Evolutionary conservation across 2,329 filamentous ascomycete species (phyloP).

Genomic region (Pseudogymnoascus sp.): DNA sequence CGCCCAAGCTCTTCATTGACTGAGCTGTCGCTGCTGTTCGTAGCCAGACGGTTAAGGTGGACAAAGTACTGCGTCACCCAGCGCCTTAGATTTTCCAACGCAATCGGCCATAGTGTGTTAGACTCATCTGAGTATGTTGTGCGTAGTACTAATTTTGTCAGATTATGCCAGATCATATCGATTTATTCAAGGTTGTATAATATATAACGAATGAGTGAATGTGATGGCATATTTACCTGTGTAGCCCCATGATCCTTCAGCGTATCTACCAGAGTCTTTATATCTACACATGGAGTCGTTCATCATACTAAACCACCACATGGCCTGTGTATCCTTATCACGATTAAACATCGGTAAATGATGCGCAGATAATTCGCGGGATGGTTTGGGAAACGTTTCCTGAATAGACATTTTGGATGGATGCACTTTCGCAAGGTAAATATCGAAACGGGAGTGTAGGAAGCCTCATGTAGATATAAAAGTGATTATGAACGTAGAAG

Average conservation of each 20-base stretch:
- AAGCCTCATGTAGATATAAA: background rate
- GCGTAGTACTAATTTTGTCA: background rate
- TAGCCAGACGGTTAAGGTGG: background rate
- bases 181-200: background rate
- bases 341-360: background rate
- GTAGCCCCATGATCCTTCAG: background rate
- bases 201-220: background rate
- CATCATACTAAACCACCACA: background rate
- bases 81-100: background rate
- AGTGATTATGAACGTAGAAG: background rate
- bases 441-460: background rate
- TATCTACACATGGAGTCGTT: background rate
- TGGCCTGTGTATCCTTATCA: background rate
- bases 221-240: background rate
- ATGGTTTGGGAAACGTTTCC: background rate
- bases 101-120: background rate
- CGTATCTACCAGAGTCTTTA: background rate
- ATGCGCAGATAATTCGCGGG: background rate
- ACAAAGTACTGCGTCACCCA: background rate
- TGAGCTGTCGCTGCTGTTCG: background rate
- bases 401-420: background rate
- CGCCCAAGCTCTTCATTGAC: background rate
- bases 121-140: background rate
- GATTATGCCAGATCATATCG: background rate
- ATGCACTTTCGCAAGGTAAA: background rate